Evolutionary conservation across 2,329 filamentous ascomycete genomes (phyloP).

Genomic region (Calonectria hongkongensis): DNA sequence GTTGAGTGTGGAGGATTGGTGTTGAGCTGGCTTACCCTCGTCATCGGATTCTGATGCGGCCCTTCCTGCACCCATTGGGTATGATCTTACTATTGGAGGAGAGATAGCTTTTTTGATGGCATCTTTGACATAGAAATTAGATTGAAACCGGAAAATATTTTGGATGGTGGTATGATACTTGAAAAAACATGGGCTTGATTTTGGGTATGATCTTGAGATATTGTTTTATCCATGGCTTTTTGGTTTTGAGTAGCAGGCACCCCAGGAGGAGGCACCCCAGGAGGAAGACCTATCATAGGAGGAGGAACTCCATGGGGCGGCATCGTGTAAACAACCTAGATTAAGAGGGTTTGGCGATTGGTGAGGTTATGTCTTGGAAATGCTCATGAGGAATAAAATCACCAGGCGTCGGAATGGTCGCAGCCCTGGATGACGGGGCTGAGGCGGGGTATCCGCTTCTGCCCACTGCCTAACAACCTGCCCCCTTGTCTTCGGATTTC

Average conservation of each 20-base stretch:
- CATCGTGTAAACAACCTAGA: neutral
- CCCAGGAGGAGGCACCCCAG: neutral
- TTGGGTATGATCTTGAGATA: conserved; percentile 33
- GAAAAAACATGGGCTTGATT: conserved; percentile 21
- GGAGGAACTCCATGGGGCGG: neutral
- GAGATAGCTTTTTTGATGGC: neutral
- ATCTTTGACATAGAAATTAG: neutral
- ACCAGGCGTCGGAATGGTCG: neutral
- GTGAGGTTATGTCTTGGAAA: too few relatives aligned
- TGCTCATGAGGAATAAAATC: neutral
- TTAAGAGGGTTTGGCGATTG: too few relatives aligned
- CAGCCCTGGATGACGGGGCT: neutral
- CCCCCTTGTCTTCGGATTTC: neutral
- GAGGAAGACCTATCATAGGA: neutral
- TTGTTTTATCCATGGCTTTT: conserved; percentile 34
- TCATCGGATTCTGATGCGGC: neutral
- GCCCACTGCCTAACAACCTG: neutral
- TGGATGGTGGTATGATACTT: neutral
- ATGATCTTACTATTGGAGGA: neutral
- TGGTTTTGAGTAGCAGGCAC: too few relatives aligned
- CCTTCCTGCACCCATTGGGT: neutral
- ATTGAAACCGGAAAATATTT: neutral
- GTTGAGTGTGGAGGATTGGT: too few relatives aligned
- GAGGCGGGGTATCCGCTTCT: neutral
- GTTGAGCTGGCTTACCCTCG: neutral